Base-by-base conservation (phyloP, 108 stramenopile species). In the Conticribra weissflogii region DNA sequence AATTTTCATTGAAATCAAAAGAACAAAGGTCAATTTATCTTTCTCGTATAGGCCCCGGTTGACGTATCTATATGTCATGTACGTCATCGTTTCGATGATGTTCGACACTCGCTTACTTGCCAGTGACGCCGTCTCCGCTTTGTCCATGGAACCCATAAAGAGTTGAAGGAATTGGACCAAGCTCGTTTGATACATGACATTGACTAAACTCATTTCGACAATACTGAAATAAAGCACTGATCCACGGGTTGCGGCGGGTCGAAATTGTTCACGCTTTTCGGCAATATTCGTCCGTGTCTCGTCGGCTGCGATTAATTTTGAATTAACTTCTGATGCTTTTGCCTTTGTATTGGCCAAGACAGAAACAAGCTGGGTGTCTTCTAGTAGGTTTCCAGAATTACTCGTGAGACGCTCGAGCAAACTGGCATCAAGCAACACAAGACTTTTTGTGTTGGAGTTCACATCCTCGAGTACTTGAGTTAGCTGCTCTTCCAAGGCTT, bases 131-230 rank as follows among this genome's bases (percentile, higher is more conserved):
- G 86, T 90, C 63, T 92, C 89, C 8, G 93, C 91, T 55, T 85
- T 78, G 52, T 94, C 93, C 88, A 91, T 94, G 47, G 89, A 87
- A 23, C 86, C 86, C 85, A 93, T 88, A 69, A 96, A 96, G 17
- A 96, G 83, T 25, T 74, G 86, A 16, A 94, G 63, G 68, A 96
- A 96, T 81, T 96, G 96, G 48, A 71, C 83, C 28, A 95, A 81
- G 31, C 90, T 91, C 8, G 96, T 95, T 77, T 96, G 96, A 74
- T 96, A 96, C 96, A 96, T 96, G 51, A 79, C 81, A 74, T 96
- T 96, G 17, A 95, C 87, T 31, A 80, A 54, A 50, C 87, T 89
- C 84, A 94, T 88, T 63, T 96, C 96, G 16, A 96, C 96, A 51
- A 96, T 94, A 49, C 88, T 78, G 54, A 96, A 96, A 86, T 96